phyloP scores from a whole-genome alignment of 2,329 filamentous ascomycete species.

The Phaeoacremonium minimum region DNA sequence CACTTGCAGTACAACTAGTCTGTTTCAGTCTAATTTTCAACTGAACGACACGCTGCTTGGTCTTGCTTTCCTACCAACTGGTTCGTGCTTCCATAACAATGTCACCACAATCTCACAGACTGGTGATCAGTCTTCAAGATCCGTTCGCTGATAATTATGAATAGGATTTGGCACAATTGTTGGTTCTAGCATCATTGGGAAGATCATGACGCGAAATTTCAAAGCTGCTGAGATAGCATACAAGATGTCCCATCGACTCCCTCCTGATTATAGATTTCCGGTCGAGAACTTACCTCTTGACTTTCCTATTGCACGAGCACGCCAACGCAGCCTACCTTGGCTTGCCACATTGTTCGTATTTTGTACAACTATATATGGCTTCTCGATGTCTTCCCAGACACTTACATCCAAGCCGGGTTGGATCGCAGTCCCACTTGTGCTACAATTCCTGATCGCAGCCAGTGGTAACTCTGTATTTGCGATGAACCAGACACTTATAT shows the following conservation, averaged over 20 bases:
- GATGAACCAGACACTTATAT: slow-evolving; percentile 25
- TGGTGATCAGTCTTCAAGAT: no score
- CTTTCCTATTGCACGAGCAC: slow-evolving; percentile 37
- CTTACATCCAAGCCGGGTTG: slow-evolving; percentile 11
- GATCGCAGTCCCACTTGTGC: slow-evolving; percentile 18
- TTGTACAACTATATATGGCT: slow-evolving; percentile 26
- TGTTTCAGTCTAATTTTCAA: slow-evolving; percentile 23
- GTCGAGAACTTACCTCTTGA: slow-evolving; percentile 20
- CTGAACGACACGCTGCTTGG: slow-evolving; percentile 17
- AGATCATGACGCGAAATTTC: slow-evolving; percentile 34
- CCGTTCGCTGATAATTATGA: no score
- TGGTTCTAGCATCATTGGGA: slow-evolving; percentile 33
- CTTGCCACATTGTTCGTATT: slow-evolving; percentile 29
- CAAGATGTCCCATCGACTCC: slow-evolving; percentile 18
- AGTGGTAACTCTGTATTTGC: slow-evolving; percentile 30
- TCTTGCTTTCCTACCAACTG: slow-evolving; percentile 19
- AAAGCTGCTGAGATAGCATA: slow-evolving; percentile 18
- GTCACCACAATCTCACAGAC: no score
- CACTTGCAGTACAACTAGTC: slow-evolving; percentile 31
- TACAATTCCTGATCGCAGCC: slow-evolving; percentile 28
- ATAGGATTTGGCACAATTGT: slow-evolving; percentile 33
- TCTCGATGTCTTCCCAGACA: slow-evolving; percentile 18
- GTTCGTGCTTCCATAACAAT: no score
- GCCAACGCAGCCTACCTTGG: slow-evolving; percentile 33
- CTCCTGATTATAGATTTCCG: slow-evolving; percentile 18